Evolutionary conservation across 805 yeast genomes (phyloP), one percentile per base, ranked within the genome.

Genomic region (Saccharomycopsis synnaedendra): DNA sequence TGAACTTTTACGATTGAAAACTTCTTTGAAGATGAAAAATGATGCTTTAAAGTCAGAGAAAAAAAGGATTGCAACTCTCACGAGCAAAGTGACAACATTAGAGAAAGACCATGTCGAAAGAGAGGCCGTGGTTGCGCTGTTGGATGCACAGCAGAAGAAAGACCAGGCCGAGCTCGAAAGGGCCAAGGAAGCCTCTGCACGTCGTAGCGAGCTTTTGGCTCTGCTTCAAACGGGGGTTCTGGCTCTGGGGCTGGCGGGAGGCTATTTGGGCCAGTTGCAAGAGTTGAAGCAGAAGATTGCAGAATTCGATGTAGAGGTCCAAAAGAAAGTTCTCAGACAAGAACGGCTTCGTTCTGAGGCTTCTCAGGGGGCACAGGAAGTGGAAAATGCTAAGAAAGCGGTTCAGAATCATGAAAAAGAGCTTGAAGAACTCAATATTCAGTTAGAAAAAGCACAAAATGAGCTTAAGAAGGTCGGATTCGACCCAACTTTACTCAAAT

Each of bases 151-250:
- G n/a, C 77, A 72, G 55, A 63, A 67, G 3, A 52, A 56, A 0
- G 61, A 76, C 7, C 78, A 76, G 43, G 59, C 57, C 1, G 58
- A 64, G n/a, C 64, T 83, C 28, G 66, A 63, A 2, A 58, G 60
- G 0, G 54, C 78, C 47, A 79, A 77, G 51, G 67, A 65, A 4
- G 69, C 70, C 9, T 69, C 74, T 42, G 66, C 69, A 34, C 72
- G 69, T 50, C 85, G 84, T 55, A 90, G 85, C 56, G 96, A 89
- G 52, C 69, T 89, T 7, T 64, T 86, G 6, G 83, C 93, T 0
- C 81, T 94, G 0, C 68, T 89, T 39, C 79, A 88, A 0, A 86
- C 96, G 0, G 96, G 97, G 57, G 80, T 89, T n/a, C 84, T 96
- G 0, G 76, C 94, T 0, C 80, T 76, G 50, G 96, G 94, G 47